A percentile compares a stretch with the other conserved stretches of the same genome.
Conservation (phyloP, 2,329 filamentous ascomycete genomes). For the Gremmenia infestans region DNA sequence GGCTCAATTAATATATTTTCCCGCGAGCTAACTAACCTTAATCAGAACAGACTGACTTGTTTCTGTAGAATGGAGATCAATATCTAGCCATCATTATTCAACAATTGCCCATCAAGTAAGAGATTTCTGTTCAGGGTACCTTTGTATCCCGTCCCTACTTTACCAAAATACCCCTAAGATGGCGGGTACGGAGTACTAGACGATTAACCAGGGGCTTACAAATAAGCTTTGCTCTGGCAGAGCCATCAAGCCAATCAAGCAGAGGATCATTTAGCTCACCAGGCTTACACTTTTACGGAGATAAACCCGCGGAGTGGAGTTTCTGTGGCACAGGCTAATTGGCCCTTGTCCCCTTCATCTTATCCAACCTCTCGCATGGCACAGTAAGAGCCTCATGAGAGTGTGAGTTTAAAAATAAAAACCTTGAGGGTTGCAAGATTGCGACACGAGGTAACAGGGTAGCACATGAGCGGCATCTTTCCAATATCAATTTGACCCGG, state of each 20-base stretch:
- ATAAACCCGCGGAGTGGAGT: not conserved
- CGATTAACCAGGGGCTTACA: not conserved
- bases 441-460: constrained; percentile 13
- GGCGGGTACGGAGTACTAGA: not conserved
- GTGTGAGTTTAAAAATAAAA: constrained; percentile 1
- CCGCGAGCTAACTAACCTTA: not conserved
- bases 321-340: not conserved
- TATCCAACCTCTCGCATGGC: not conserved
- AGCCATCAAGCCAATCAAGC: not conserved
- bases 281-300: too few relatives aligned
- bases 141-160: not conserved
- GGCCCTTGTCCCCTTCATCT: not conserved
- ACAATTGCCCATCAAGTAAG: too few relatives aligned
- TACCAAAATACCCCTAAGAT: not conserved
- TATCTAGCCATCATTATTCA: too few relatives aligned
- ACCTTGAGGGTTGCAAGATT: constrained; percentile 10
- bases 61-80: not conserved
- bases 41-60: not conserved
- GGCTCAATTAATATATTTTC: constrained; percentile 9
- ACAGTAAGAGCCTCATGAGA: not conserved
- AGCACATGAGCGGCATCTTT: not conserved
- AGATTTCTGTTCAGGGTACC: not conserved
- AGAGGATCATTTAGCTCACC: not conserved
- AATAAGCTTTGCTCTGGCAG: not conserved
- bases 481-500: not conserved